Evolutionary conservation across 1,139 yeast species (phyloP), one percentile per base, ranked within the genome.

Genomic region (Diutina neorugosa): DNA sequence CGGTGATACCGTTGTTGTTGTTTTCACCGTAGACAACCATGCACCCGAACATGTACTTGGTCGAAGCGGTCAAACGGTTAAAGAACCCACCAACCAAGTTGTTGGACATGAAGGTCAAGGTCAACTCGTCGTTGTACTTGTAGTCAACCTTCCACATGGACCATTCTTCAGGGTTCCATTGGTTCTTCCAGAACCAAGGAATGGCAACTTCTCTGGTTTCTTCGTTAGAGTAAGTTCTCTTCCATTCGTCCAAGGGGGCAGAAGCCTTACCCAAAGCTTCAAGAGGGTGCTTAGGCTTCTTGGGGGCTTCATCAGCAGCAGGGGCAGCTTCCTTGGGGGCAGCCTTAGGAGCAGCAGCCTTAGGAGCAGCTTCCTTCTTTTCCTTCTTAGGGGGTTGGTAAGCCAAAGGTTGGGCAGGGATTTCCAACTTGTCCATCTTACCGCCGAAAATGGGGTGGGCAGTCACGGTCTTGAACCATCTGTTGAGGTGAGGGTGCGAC

Each of bases 71-170:
- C 68, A 93, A 82, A 80, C 98, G 88, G 86, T 84, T 84, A 84
- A 93, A 89, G 89, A 93, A 93, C 68, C 98, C 98, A 70, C 98
- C 98, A 69, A 93, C 78, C 74, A 90, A 83, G 85, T 93, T 93
- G 85, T 90, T 90, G 64, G 98, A 89, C 98, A 93, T 93, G 78
- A 93, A 93, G 63, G 96, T 86, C 74, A 87, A 76, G 63, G 97
- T 91, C 73, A 93, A 83, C 79, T 93, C 98, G 64, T 93, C 98
- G 73, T 93, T 91, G 82, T 93, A 93, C 82, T 87, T 89, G 90
- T 87, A 93, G 69, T 84, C 96, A 66, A 91, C 96, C 80, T 80
- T 88, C 90, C 90, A 93, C 66, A 93, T 73, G 57, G 98, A 91
- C 89, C 91, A 93, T 74, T 93, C 98, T 63, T 84, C 80, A 61